Evolutionary conservation across 1,139 yeast species (phyloP), one percentile per base, ranked within the genome.

Genomic region (Hemisphaericaspora xylofermentans): DNA sequence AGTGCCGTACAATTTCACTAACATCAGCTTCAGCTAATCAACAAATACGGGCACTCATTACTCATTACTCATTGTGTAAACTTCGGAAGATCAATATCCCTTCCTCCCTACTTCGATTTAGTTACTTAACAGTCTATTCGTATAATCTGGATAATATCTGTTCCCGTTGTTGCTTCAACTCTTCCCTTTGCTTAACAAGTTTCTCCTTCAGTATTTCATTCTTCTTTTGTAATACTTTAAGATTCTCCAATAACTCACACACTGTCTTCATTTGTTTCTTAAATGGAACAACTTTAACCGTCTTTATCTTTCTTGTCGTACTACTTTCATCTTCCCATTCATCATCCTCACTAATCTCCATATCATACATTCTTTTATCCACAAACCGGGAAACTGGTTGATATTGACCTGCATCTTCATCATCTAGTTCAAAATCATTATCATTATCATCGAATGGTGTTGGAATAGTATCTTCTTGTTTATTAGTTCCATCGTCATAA

Each of bases 351-450:
- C 47, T 50, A 25, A 58, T 42, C 33, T 54, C 64, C n/a, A 48
- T 43, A 36, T 60, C 64, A 41, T 61, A 62, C 8, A 47, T 44
- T 1, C 50, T 57, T 25, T 49, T 52, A 40, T 56, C 34, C 2
- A 19, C 22, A 8, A 8, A 5, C 22, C 22, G 22, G 8, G 7
- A 32, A 34, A 18, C 26, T 16, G 26, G 19, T 19, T 12, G 12
- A 15, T 16, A 28, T 13, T 17, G 16, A n/a, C 44, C 52, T 39
- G 47, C 58, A 36, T 54, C 56, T 18, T 51, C 49, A 25, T 49
- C 52, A 26, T 50, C 53, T n/a, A 52, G 50, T 45, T 47, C 64
- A 49, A 46, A 43, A 29, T 46, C 49, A 21, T 51, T 45, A n/a
- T 51, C 52, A 16, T 25, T 28, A 14, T n/a, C n/a, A n/a, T 38